Evolutionary conservation across 768 basidiomycete species (phyloP).

Genomic region (Phylloporus rhodoxanthus): DNA sequence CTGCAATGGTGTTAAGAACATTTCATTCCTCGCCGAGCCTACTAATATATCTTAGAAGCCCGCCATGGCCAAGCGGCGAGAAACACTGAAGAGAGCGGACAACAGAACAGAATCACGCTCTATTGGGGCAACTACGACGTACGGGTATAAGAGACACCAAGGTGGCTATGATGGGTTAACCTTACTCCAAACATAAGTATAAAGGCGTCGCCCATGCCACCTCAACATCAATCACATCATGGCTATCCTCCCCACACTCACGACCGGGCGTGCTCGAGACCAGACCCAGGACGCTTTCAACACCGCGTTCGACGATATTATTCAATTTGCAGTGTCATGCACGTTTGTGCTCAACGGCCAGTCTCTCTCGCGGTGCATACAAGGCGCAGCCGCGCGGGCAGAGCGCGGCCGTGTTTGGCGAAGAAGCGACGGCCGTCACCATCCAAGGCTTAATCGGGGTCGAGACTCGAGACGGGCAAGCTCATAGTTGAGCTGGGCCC

Average conservation of each 20-base stretch:
- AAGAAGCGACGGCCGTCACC: constrained; percentile 15
- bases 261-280: constrained; percentile 35
- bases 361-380: constrained; percentile 35
- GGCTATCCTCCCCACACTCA: constrained; percentile 38
- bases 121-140: too few species aligned
- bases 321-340: constrained; percentile 32
- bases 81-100: too few species aligned
- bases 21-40: too few species aligned
- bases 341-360: constrained; percentile 39
- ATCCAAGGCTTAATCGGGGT: constrained; percentile 27
- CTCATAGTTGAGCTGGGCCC: too few species aligned
- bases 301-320: constrained; percentile 37
- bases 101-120: too few species aligned
- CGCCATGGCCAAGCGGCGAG: too few species aligned
- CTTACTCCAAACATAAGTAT: too few species aligned
- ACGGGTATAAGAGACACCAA: too few species aligned
- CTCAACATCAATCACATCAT: constrained; percentile 7
- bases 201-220: constrained; percentile 4
- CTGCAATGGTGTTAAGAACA: too few species aligned
- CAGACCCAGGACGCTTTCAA: constrained; percentile 31
- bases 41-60: too few species aligned
- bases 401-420: constrained; percentile 18
- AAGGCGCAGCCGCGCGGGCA: constrained; percentile 31
- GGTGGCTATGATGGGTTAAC: too few species aligned
- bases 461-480: constrained; percentile 18